phyloP scores from a whole-genome alignment of 2,329 filamentous ascomycete genomes.

The Zarea fungicola region DNA sequence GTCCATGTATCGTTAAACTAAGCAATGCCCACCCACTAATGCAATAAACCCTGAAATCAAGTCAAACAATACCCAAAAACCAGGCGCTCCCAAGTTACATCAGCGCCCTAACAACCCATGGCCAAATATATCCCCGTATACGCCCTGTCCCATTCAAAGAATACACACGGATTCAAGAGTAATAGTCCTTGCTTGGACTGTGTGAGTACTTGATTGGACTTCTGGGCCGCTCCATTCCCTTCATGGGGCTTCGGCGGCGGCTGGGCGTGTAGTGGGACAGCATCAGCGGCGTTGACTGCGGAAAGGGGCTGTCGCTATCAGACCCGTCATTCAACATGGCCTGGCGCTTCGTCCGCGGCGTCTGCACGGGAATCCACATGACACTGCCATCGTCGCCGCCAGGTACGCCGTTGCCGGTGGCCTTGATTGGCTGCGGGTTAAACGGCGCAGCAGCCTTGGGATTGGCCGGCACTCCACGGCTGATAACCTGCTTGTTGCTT shows the following conservation, averaged over 20 bases:
- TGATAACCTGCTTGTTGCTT: slow-evolving; percentile 46
- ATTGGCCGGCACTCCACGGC: slow-evolving; percentile 26
- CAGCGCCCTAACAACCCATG: too few relatives aligned
- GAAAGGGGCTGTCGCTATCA: slow-evolving; percentile 48
- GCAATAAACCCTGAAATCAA: too few relatives aligned
- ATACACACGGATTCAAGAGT: not conserved
- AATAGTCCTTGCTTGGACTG: slow-evolving; percentile 35
- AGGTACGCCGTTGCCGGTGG: slow-evolving; percentile 20
- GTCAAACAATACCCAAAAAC: too few relatives aligned
- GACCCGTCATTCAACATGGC: slow-evolving; percentile 40
- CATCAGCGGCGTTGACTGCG: slow-evolving; percentile 35
- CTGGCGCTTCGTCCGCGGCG: slow-evolving; percentile 39
- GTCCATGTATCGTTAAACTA: too few relatives aligned
- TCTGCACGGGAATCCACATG: slow-evolving; percentile 47
- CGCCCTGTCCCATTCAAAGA: not conserved
- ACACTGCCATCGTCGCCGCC: slow-evolving; percentile 35
- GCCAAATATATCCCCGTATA: too few relatives aligned
- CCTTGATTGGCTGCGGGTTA: slow-evolving; percentile 20
- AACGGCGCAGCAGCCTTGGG: slow-evolving; percentile 16
- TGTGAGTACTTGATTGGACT: slow-evolving; percentile 43
- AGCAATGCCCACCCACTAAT: too few relatives aligned
- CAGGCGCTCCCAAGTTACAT: too few relatives aligned
- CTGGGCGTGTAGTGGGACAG: slow-evolving; percentile 43
- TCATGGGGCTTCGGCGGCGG: slow-evolving; percentile 42
- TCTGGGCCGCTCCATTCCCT: slow-evolving; percentile 41